phyloP scores from a whole-genome alignment of 192 early-diverging fungal genomes.

The Entomortierella parvispora region DNA sequence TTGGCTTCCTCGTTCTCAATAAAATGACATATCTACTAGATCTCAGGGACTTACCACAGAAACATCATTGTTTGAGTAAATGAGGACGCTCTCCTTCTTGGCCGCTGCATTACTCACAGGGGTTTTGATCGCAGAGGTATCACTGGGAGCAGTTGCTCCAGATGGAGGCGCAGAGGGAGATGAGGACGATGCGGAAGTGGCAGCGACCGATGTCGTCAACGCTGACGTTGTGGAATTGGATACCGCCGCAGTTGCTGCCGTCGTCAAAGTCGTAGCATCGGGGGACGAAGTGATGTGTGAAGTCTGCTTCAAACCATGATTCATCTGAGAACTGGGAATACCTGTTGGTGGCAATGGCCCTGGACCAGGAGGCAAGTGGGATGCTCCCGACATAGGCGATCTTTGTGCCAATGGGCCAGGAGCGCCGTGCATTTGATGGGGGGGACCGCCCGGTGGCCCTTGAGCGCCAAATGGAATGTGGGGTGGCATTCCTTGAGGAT shows the following conservation, averaged over 20 bases:
- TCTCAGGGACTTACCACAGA: constrained; percentile 60
- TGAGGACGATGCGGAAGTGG: background rate
- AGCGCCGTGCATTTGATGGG: background rate
- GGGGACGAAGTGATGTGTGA: constrained; percentile 49
- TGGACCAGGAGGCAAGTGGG: background rate
- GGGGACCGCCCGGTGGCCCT: constrained; percentile 17
- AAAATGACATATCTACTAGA: background rate
- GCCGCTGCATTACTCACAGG: background rate
- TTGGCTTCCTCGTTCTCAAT: too few species aligned
- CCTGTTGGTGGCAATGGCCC: constrained; percentile 26
- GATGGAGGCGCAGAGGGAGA: constrained; percentile 9
- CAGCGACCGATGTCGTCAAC: constrained; percentile 2
- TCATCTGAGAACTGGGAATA: constrained; percentile 43
- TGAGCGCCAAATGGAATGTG: constrained; percentile 23
- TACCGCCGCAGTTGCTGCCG: constrained; percentile 10
- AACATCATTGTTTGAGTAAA: constrained; percentile 60
- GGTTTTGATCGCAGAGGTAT: background rate
- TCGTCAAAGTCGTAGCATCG: constrained; percentile 20
- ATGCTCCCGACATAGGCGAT: constrained; percentile 1
- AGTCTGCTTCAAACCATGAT: constrained; percentile 49
- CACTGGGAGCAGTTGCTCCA: constrained; percentile 10
- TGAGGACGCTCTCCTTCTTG: constrained; percentile 54
- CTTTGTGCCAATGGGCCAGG: constrained; percentile 8
- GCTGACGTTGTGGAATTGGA: background rate
- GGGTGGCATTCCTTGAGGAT: constrained; percentile 50